Base-by-base conservation (phyloP, 768 basidiomycete species). In the Lactifluus rugatus region DNA sequence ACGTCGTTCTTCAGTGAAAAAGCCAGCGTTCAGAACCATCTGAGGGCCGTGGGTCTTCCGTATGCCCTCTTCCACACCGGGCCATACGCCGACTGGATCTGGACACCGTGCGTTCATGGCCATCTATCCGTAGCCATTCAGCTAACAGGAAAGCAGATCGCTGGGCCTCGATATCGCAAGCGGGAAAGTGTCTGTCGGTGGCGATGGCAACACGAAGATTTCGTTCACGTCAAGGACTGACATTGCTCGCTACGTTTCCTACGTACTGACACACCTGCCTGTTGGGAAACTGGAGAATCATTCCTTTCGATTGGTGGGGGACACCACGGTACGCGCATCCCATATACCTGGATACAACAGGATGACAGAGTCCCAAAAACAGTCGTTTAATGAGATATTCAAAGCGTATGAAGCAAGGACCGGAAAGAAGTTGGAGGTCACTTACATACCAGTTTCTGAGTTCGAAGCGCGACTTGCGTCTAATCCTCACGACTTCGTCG, bases 321-420 rank as follows among this genome's bases (percentile, higher is more conserved):
- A 62, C 13, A 61, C 13, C 49, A 54, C 47, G 42, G 60, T 58
- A 46, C 39, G 53, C 48, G 13, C 3, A n/a, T 54, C 39, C 5
- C 13, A 32, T 8, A 5, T 25, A 10, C 0, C 8, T 36, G 19
- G 10, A 31, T 13, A 17, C 11, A 10, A n/a, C 16, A 21, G 16
- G 19, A 5, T 19, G 14, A 48, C 17, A 5, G 11, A 13, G 2
- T 21, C 4, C 7, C 26, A 5, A 14, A 39, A 23, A 13, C 45
- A 62, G 61, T 55, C 58, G 3, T 52, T 62, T 39, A 66, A 66
- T 42, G 55, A 66, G 28, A 49, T 66, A 45, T 51, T 64, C 51
- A 48, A 55, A n/a, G 57, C 52, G 14, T 66, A 63, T 14, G 49
- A 64, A 32, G 46, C 34, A 19, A 56, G 52, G 52, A 59, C 57